Evolutionary conservation across 805 yeast genomes (phyloP), one percentile per base, ranked within the genome.

Genomic region (Sugiyamaella qingdaonensis): DNA sequence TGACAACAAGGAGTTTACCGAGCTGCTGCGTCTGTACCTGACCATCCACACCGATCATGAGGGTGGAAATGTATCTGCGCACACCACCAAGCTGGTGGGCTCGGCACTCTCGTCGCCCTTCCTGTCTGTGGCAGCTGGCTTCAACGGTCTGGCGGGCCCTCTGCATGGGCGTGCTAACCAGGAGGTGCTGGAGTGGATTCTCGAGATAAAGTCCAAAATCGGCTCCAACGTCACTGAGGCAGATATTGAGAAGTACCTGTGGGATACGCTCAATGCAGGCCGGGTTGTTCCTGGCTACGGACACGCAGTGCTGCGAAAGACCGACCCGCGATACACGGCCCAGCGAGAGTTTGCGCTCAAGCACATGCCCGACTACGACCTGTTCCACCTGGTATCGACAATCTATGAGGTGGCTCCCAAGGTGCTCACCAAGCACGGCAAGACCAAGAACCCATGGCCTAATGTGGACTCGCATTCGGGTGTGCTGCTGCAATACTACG

Each of bases 371-470:
- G 85, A 86, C 69, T 85, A 83, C 70, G 88, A 82, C 64, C 72
- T 85, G 70, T 87, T 86, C 81, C 82, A 83, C 75, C 78, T 87
- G 55, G 94, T 87, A 43, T 80, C 87, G 54, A 78, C 80, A 68
- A 83, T 86, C 66, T 85, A 84, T 73, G 85, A 86, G 72, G 87
- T 86, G 64, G 94, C 94, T 58, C 94, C 94, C 73, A 78, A 72
- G 61, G 92, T 86, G 49, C 79, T 86, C 63, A 82, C 86, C 63
- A 77, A 84, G 74, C 92, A 86, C 72, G 94, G 92, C 72, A 87
- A 87, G 81, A 86, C 92, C 68, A 86, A 86, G 81, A 86, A 86
- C 81, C 94, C 94, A 74, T 86, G 90, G 90, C 94, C 95, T 73
- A 86, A 86, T 69, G 95, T 86, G 61, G 95, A 86, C 74, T 85